phyloP scores from a whole-genome alignment of 306 rosid species.

The Notholithocarpus densiflorus region DNA sequence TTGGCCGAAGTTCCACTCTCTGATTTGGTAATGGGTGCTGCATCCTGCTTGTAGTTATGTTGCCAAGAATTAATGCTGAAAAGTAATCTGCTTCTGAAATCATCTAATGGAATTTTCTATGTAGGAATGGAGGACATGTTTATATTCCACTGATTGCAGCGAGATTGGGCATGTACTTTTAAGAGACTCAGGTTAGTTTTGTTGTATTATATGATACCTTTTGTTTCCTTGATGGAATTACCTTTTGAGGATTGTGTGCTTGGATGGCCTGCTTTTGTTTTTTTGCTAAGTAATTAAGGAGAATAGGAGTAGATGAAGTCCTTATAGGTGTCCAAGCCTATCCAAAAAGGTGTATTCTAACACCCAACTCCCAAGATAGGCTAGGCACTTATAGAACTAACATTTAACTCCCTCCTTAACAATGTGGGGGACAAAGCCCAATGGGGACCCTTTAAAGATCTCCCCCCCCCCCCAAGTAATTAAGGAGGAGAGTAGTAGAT shows the following conservation, averaged over 20 bases:
- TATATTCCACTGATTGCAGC: conserved; percentile 80
- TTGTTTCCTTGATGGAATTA: conserved; percentile 5
- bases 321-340: too few relatives aligned
- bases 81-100: conserved; percentile 16
- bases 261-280: conserved; percentile 1
- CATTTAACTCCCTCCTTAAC: too few relatives aligned
- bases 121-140: conserved; percentile 77
- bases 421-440: too few relatives aligned
- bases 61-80: conserved; percentile 13
- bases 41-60: conserved; percentile 14
- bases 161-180: conserved; percentile 72
- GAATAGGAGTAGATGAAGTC: too few relatives aligned
- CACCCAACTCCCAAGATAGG: too few relatives aligned
- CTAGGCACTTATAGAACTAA: too few relatives aligned
- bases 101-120: conserved; percentile 18
- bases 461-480: too few relatives aligned
- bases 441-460: too few relatives aligned
- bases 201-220: background rate
- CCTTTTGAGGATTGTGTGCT: conserved; percentile 13
- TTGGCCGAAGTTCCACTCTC: conserved; percentile 62
- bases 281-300: too few relatives aligned
- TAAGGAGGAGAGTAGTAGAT: too few relatives aligned
- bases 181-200: conserved; percentile 69
- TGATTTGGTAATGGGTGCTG: conserved; percentile 65
- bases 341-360: too few relatives aligned